Evolutionary conservation across 257 asterid genomes (phyloP), one percentile per base, ranked within the genome.

Genomic region (Henckelia pumila): DNA sequence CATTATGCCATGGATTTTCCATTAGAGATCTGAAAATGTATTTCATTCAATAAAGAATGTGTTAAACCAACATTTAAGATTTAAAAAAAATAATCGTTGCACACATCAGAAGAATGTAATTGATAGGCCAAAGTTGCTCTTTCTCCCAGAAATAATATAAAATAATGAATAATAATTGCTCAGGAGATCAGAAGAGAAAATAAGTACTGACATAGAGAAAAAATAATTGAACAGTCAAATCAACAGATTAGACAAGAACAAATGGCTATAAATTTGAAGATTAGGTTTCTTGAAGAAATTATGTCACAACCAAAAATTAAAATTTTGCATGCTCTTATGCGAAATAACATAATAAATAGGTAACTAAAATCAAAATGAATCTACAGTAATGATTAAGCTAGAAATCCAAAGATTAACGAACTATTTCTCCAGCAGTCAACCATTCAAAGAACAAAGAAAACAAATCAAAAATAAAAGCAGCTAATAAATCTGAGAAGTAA

Each of bases 1-100:
- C 84, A 80, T 91, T 88, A 73, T 94, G 95, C 99, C 99, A 91
- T 35, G 99, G 97, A 76, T 91, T 94, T 76, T 94, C 99, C 86
- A 91, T 69, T 68, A 88, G 81, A 64, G 85, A 81, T 79, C 99
- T 94, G 97, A 65, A 82, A 80, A 79, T 57, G 66, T 40, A 59
- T 66, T 72, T 33, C 63, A 63, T 55, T 64, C 69, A 69, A 69
- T 28, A 65, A 72, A 59, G 65, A 33, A 61, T 52, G 65, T 11
- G 21, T 55, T 56, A 56, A 44, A 77, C 44, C 32, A 65, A 69
- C 32, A 61, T 29, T 19, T 68, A 61, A 65, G 55, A 47, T n/a
- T n/a, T 47, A 16, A 47, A 4, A 28, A 28, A 28, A 28, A 28
- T 0, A 40, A 1, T 17, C 20, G 17, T 5, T 2, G 2, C 16